These are phyloP conservation scores for Tillandsia leiboldiana DNA, from an alignment of 176 grass and related monocot species.

Conservation along the genomic window DNA sequence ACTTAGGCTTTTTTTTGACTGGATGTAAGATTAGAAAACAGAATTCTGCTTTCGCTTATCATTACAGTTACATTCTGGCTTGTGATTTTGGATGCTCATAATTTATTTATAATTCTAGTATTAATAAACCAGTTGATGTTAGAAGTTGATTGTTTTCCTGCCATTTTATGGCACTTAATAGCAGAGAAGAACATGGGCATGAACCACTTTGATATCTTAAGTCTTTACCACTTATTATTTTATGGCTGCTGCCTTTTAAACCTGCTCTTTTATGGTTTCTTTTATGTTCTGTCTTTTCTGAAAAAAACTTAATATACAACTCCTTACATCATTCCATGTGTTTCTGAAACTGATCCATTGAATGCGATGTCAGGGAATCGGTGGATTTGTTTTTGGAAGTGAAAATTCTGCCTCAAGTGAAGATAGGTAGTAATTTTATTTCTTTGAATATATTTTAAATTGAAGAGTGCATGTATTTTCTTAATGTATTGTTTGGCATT, in stretches of 20 bases:
- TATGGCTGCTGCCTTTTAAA: not conserved
- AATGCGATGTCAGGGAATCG: slow-evolving; percentile 48
- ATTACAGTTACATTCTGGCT: not conserved
- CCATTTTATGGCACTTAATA: too few species aligned
- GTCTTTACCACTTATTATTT: not conserved
- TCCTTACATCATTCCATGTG: not conserved
- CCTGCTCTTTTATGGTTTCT: not conserved
- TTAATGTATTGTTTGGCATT: not conserved
- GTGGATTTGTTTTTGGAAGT: slow-evolving; percentile 87
- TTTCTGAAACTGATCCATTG: not conserved
- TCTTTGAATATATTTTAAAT: not conserved
- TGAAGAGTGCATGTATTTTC: not conserved
- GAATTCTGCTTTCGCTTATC: not conserved
- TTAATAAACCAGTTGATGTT: too few species aligned
- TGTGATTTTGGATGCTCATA: not conserved
- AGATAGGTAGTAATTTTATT: slow-evolving; percentile 44
- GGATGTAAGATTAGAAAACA: too few species aligned
- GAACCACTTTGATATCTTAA: too few species aligned
- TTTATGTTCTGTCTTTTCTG: not conserved
- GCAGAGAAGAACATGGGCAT: too few species aligned
- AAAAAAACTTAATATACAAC: not conserved
- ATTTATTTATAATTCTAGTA: too few species aligned
- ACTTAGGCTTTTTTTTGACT: too few species aligned
- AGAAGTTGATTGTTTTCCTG: too few species aligned
- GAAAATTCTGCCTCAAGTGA: slow-evolving; percentile 71